Evolutionary conservation across 805 yeast species (phyloP).

Genomic region (Brettanomyces sp.): DNA sequence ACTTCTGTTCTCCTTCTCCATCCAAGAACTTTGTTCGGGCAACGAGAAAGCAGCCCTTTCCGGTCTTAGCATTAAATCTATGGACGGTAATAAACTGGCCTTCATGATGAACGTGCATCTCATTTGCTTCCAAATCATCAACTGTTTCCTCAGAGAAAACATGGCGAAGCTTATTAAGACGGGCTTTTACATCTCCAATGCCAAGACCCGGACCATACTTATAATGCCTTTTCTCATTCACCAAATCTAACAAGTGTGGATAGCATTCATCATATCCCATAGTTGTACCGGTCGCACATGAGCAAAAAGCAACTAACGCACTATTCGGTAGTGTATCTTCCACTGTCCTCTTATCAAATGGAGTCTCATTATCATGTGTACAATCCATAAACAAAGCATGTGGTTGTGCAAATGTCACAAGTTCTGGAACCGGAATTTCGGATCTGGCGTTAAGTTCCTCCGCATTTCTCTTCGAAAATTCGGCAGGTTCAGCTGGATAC

Average conservation of each 20-base stretch:
- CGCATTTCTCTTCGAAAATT: conserved; percentile 8
- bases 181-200: conserved; percentile 62
- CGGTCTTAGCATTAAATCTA: conserved; percentile 72
- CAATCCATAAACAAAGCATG: conserved; percentile 97
- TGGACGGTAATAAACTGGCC: conserved; percentile 89
- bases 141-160: conserved; percentile 45
- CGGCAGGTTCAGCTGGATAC: conserved; percentile 46
- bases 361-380: conserved; percentile 91
- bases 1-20: conserved; percentile 35
- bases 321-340: conserved; percentile 95
- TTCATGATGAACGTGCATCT: conserved; percentile 90
- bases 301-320: conserved; percentile 85
- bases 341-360: conserved; percentile 80
- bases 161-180: conserved; percentile 48
- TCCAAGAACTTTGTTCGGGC: conserved; percentile 72
- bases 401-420: conserved; percentile 62
- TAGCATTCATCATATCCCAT: conserved; percentile 91
- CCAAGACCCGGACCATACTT: conserved; percentile 65
- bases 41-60: conserved; percentile 80
- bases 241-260: conserved; percentile 75
- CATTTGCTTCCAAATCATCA: conserved; percentile 53
- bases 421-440: conserved; percentile 60
- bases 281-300: conserved; percentile 90
- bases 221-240: conserved; percentile 62
- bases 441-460: conserved; percentile 34